Evolutionary conservation across 441 rosid species (phyloP).

Genomic region (Mallotus japonicus): DNA sequence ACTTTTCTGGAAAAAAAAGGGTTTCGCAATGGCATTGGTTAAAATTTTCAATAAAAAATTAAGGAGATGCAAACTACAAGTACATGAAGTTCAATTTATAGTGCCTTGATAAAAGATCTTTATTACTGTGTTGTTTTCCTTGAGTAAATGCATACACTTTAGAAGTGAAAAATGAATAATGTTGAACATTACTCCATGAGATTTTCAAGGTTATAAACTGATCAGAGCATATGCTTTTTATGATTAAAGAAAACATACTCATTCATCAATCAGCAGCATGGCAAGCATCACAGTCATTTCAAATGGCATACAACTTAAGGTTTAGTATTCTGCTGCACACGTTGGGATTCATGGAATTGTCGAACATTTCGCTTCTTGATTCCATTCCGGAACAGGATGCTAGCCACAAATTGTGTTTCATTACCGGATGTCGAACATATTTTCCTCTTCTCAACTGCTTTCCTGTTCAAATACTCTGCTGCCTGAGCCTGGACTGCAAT

Average conservation of each 20-base stretch:
- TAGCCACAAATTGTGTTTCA: constrained; percentile 34
- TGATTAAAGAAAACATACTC: neutral
- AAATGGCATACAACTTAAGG: constrained; percentile 10
- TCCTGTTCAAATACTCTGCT: constrained; percentile 52
- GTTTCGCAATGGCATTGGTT: too few relatives aligned
- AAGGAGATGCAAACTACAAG: too few relatives aligned
- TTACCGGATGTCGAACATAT: constrained; percentile 16
- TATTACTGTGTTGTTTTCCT: too few relatives aligned
- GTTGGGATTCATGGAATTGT: constrained; percentile 36
- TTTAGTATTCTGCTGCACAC: constrained; percentile 17
- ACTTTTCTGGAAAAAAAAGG: too few relatives aligned
- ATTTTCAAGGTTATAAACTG: neutral
- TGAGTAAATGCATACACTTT: too few relatives aligned
- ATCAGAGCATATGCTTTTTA: neutral
- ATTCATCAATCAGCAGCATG: neutral
- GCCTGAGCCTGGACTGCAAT: constrained; percentile 63
- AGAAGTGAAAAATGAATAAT: too few relatives aligned
- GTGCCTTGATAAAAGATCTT: too few relatives aligned
- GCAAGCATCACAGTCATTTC: neutral
- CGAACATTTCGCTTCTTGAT: constrained; percentile 52
- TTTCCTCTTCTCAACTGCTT: constrained; percentile 32
- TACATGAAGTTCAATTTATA: too few relatives aligned
- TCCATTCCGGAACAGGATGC: constrained; percentile 53
- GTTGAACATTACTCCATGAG: too few relatives aligned
- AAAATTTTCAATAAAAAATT: too few relatives aligned